Base-by-base conservation (phyloP, 768 basidiomycete genomes). In the Termitomyces sp. region DNA sequence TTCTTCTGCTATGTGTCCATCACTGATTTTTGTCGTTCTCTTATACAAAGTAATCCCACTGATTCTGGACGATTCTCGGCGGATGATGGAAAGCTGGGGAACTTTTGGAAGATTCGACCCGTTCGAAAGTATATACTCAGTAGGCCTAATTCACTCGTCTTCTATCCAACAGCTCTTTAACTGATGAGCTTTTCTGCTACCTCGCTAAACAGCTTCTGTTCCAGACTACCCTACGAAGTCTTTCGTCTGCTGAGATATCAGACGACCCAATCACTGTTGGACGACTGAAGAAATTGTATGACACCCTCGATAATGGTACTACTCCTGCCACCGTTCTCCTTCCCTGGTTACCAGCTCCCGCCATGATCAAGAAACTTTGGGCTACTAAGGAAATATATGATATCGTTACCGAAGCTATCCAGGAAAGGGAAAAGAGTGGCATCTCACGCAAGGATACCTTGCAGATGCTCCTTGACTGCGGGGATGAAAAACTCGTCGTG, bases 321-420 rank as follows among this genome's bases (percentile, higher is more conserved):
- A 90, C 89, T 0, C 86, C 88, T 0, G 78, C 84, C 2, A 86
- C 85, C 3, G 77, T 91, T 54, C 78, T 91, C 15, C 69, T 89
- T 31, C 89, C 89, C 38, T 91, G 89, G 89, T 71, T 91, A 49
- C 89, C 89, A 9, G 82, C 79, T 45, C 84, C 84, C 4, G 85
- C 86, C 19, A 87, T 87, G 83, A 67, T 89, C 53, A 79, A 72
- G 63, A 89, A 89, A 66, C 67, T 88, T 41, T 77, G 81, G 69
- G 84, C 89, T 15, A 90, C 89, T 33, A 90, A 88, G 68, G 73
- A 83, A 61, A 85, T 91, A 55, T 90, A 89, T 66, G 81, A 84
- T 60, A 88, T 91, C 60, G 68, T 90, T 52, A 74, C 75, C 50
- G 68, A 67, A 11, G 81, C 82, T 40, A 81, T 89, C 58, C 75